Percentiles rank a stretch among this genome's conserved stretches.
These are phyloP conservation scores for Ceratobasidium sp. DNA, from an alignment of 1,284 basidiomycete genomes.

Conservation along the genomic window DNA sequence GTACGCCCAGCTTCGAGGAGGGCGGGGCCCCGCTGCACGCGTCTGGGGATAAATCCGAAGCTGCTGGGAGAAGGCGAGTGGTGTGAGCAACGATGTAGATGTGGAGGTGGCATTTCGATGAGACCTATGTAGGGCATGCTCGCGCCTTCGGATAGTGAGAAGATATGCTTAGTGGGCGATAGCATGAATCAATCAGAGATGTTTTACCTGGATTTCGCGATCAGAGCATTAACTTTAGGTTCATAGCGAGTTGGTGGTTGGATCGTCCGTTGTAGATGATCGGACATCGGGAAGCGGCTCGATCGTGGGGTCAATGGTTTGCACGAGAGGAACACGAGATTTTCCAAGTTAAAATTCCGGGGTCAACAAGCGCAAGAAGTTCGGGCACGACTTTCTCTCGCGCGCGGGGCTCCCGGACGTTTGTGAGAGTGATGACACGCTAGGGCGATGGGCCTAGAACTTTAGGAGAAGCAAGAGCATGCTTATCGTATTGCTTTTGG, in stretches of 20 bases:
- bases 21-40: conserved; percentile 28
- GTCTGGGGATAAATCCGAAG: conserved; percentile 9
- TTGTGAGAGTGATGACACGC: background rate
- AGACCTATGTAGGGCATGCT: conserved; percentile 16
- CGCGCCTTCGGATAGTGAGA: conserved; percentile 1
- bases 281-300: conserved; percentile 11
- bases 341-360: conserved; percentile 19
- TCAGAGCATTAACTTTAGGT: conserved; percentile 15
- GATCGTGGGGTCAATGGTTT: background rate
- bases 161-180: background rate
- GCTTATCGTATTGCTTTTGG: background rate
- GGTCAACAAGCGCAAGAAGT: conserved; percentile 11
- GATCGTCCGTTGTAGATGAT: conserved; percentile 27
- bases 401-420: background rate
- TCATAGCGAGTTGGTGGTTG: conserved; percentile 15
- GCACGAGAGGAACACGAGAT: conserved; percentile 8
- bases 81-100: conserved; percentile 1
- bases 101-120: background rate
- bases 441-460: conserved; percentile 17
- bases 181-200: background rate
- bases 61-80: conserved; percentile 18
- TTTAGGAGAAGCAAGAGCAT: conserved; percentile 15
- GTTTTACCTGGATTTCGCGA: conserved; percentile 23
- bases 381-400: background rate
- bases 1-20: conserved; percentile 30